These are phyloP conservation scores for Penicillium cosmopolitanum DNA, from an alignment of 495 filamentous ascomycete genomes.

Conservation along the genomic window DNA sequence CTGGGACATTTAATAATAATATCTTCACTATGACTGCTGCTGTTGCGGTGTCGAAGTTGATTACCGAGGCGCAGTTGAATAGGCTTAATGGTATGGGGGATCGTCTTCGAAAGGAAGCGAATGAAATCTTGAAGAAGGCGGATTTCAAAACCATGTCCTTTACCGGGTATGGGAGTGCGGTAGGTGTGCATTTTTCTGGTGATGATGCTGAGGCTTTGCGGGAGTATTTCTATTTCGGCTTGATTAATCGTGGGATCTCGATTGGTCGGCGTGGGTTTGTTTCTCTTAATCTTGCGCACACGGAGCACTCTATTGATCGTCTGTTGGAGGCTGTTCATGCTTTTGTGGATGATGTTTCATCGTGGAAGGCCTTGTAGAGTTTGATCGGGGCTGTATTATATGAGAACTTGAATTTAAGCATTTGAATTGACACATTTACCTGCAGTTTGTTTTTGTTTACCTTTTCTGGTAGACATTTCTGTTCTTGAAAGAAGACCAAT, in stretches of 20 bases:
- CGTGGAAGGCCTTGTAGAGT: neutral
- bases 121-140: neutral
- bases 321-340: slow-evolving; percentile 6
- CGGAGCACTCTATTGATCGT: slow-evolving; percentile 6
- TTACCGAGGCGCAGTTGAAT: slow-evolving; percentile 18
- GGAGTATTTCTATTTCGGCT: slow-evolving; percentile 14
- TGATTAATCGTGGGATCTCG: slow-evolving; percentile 8
- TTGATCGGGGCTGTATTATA: neutral
- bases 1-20: slow-evolving; percentile 74
- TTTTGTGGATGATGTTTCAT: slow-evolving; percentile 2
- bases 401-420: no score
- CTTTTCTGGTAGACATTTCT: no score
- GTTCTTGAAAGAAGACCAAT: neutral
- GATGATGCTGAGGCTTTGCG: slow-evolving; percentile 1
- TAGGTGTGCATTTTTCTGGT: slow-evolving; percentile 14
- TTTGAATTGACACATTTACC: neutral
- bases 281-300: slow-evolving; percentile 16
- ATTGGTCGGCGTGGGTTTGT: slow-evolving; percentile 19
- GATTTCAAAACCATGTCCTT: slow-evolving; percentile 1
- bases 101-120: slow-evolving; percentile 8
- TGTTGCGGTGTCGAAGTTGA: slow-evolving; percentile 36
- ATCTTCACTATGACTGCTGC: slow-evolving; percentile 61
- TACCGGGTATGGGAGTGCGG: slow-evolving; percentile 14
- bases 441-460: no score
- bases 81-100: slow-evolving; percentile 26